Percentiles rank a stretch among this genome's conserved stretches.
Evolutionary conservation across 495 filamentous ascomycete genomes (phyloP).

Genomic region (Podospora didyma): DNA sequence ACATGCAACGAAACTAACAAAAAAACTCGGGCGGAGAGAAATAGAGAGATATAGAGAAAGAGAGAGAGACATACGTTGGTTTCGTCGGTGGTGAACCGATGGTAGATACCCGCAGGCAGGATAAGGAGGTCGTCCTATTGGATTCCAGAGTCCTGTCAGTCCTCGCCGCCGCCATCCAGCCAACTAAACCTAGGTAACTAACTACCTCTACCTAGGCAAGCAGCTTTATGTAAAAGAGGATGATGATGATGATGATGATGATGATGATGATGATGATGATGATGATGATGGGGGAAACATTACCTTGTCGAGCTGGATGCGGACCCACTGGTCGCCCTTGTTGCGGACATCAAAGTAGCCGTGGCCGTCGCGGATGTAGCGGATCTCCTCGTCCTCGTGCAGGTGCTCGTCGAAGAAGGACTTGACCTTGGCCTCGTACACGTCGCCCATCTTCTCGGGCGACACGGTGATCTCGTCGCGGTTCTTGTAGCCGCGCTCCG

Average conservation of each 20-base stretch:
- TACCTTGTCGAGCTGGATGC: slow-evolving; percentile 70
- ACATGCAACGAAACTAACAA: neutral
- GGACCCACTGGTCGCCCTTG: slow-evolving; percentile 71
- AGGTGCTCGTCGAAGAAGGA: slow-evolving; percentile 92
- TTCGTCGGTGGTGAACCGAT: slow-evolving; percentile 91
- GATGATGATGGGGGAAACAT: too few relatives aligned
- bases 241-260: too few relatives aligned
- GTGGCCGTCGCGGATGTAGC: slow-evolving; percentile 86
- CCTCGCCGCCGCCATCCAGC: too few relatives aligned
- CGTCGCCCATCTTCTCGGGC: slow-evolving; percentile 76
- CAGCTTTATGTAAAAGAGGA: too few relatives aligned
- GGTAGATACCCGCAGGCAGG: slow-evolving; percentile 93
- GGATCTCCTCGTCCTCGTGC: slow-evolving; percentile 98
- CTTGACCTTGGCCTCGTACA: slow-evolving; percentile 88
- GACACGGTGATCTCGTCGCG: slow-evolving; percentile 91
- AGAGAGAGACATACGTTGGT: slow-evolving; percentile 65
- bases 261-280: too few relatives aligned
- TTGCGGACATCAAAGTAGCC: slow-evolving; percentile 93
- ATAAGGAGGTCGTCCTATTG: slow-evolving; percentile 64
- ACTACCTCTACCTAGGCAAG: too few relatives aligned
- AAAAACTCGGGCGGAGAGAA: neutral
- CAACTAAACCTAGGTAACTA: too few relatives aligned
- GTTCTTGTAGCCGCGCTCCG: slow-evolving; percentile 82
- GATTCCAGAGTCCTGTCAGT: too few relatives aligned
- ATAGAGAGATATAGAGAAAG: neutral